These are phyloP conservation scores for Aspergillus carbonarius DNA, from an alignment of 2,329 filamentous ascomycete species.

Conservation along the genomic window DNA sequence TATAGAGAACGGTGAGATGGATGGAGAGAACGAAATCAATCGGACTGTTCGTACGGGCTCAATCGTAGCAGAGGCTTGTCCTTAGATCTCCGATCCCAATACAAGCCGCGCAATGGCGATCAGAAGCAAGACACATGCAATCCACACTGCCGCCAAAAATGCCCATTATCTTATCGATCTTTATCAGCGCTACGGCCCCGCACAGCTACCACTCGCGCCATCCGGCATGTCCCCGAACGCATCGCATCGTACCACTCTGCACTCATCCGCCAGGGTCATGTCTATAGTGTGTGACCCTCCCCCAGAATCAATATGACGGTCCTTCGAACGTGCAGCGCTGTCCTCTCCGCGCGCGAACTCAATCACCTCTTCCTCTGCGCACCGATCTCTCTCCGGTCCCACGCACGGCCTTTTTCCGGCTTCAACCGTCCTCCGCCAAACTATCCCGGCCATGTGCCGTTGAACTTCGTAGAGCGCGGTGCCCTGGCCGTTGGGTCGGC, in stretches of 20 bases:
- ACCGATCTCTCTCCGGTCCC: slow-evolving; percentile 8
- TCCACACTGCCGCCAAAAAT: neutral
- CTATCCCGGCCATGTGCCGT: slow-evolving; percentile 88
- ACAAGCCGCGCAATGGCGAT: neutral
- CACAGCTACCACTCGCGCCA: slow-evolving; percentile 11
- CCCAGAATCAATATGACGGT: slow-evolving; percentile 29
- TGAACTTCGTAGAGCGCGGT: slow-evolving; percentile 73
- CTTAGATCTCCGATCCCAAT: neutral
- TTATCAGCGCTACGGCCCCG: slow-evolving; percentile 21
- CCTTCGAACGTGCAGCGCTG: slow-evolving; percentile 21
- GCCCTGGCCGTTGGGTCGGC: slow-evolving; percentile 66
- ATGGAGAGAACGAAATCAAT: neutral
- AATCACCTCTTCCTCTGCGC: slow-evolving; percentile 1
- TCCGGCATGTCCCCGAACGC: slow-evolving; percentile 10
- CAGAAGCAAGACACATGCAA: neutral
- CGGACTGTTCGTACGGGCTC: neutral
- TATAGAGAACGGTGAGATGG: too few species aligned
- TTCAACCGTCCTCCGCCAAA: slow-evolving; percentile 81
- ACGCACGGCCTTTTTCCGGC: slow-evolving; percentile 66
- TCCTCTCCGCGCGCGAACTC: slow-evolving; percentile 15
- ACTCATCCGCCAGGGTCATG: slow-evolving; percentile 11
- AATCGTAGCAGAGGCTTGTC: fast-evolving
- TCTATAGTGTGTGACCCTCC: slow-evolving; percentile 4
- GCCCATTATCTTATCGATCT: slow-evolving; percentile 15
- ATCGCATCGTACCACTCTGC: slow-evolving; percentile 19